Conservation (phyloP, 2,329 filamentous ascomycete species). For the Clarireedia paspali region DNA sequence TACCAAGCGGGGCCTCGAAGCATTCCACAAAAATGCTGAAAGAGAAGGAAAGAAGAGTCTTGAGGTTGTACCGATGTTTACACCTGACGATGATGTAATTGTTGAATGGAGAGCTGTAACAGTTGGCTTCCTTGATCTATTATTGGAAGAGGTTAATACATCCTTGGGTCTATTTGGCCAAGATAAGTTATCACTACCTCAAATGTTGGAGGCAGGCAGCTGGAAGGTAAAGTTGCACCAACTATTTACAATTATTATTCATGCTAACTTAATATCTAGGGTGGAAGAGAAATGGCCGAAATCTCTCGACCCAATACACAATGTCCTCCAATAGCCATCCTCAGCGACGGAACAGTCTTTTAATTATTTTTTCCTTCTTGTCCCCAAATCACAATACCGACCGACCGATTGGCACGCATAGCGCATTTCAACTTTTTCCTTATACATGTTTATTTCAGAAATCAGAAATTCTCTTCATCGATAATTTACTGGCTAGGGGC, state of each 20-base stretch:
- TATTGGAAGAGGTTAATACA: conserved; percentile 61
- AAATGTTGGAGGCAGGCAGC: conserved; percentile 90
- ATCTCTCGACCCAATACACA: conserved; percentile 85
- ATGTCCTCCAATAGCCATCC: conserved; percentile 86
- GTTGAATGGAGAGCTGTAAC: conserved; percentile 74
- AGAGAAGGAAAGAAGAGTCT: conserved; percentile 64
- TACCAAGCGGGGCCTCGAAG: conserved; percentile 60
- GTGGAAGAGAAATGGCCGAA: conserved; percentile 91
- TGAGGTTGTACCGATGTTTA: conserved; percentile 68
- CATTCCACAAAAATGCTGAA: conserved; percentile 62
- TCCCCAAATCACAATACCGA: no score
- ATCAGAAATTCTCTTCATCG: no score
- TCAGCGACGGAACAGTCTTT: conserved; percentile 95
- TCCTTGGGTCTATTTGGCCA: conserved; percentile 60
- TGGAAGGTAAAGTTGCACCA: conserved; percentile 70
- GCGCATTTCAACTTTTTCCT: neutral
- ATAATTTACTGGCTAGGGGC: neutral
- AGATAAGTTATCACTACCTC: conserved; percentile 67
- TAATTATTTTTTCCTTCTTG: conserved; percentile 34
- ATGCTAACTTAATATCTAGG: conserved; percentile 40
- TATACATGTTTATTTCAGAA: neutral
- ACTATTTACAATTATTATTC: neutral
- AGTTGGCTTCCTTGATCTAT: conserved; percentile 65
- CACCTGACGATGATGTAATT: conserved; percentile 67
- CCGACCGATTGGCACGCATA: no score